phyloP scores from a whole-genome alignment of 345 rosid species.

The Gossypium thurberi region DNA sequence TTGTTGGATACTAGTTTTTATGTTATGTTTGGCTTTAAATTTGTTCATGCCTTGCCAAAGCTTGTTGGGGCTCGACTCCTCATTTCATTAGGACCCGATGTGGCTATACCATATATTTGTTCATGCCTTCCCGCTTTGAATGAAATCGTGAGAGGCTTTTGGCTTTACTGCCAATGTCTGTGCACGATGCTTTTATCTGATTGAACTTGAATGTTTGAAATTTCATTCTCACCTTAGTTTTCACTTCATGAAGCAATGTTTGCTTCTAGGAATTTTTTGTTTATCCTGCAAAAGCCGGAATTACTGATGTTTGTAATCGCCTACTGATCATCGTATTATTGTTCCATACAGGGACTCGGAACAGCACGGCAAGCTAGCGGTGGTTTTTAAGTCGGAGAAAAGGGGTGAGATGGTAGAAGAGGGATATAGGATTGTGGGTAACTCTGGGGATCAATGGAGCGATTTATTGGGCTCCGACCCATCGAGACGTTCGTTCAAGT shows the following conservation, averaged over 20 bases:
- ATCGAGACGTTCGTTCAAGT: constrained; percentile 73
- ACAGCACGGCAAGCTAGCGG: constrained; percentile 55
- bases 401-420: constrained; percentile 67
- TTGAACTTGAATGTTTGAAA: neutral
- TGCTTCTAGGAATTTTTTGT: neutral
- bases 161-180: too few species aligned
- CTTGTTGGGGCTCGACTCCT: too few species aligned
- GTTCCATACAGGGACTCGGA: constrained; percentile 40
- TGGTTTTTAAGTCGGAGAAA: constrained; percentile 64
- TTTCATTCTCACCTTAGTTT: neutral
- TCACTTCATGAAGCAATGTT: neutral
- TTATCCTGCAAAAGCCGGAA: neutral
- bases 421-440: constrained; percentile 73
- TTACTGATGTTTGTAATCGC: neutral
- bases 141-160: too few species aligned
- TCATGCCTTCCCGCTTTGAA: neutral
- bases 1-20: neutral
- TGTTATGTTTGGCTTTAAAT: neutral
- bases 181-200: too few species aligned
- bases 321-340: neutral
- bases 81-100: too few species aligned
- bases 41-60: neutral
- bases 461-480: constrained; percentile 62
- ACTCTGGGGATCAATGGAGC: constrained; percentile 96
- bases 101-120: neutral